These are phyloP conservation scores for Stentor coeruleus DNA, from an alignment of 73 alveolate species.

Conservation along the genomic window DNA sequence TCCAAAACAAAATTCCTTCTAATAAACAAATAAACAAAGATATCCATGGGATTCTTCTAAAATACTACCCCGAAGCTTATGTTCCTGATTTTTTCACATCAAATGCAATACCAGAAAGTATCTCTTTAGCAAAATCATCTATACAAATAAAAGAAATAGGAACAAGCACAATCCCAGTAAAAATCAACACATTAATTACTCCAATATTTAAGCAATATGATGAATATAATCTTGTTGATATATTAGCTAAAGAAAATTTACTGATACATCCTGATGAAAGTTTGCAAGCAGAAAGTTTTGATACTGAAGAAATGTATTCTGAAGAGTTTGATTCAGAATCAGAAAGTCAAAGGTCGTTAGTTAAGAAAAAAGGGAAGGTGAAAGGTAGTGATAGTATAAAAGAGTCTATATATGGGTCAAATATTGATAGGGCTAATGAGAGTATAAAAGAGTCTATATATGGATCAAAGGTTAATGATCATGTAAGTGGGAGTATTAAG, in stretches of 20 bases:
- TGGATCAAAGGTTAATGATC: neutral
- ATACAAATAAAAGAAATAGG: neutral
- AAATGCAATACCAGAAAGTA: neutral
- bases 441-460: neutral
- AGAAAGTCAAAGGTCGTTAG: neutral
- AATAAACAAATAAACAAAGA: neutral
- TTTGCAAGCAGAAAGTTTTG: neutral
- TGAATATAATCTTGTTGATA: neutral
- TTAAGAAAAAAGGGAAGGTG: neutral
- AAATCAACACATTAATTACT: neutral
- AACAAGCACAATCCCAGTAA: neutral
- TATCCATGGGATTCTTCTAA: neutral
- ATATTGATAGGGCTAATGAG: neutral
- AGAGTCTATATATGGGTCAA: neutral
- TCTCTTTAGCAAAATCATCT: neutral
- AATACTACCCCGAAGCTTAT: slow-evolving; percentile 27
- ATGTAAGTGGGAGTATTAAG: neutral
- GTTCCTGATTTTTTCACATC: neutral
- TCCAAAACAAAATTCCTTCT: neutral
- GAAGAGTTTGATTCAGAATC: slow-evolving; percentile 11
- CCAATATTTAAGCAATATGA: neutral
- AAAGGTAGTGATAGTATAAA: neutral
- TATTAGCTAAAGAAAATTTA: neutral
- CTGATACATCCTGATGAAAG: neutral
- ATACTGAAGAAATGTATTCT: neutral